Evolutionary conservation across 495 filamentous ascomycete genomes (phyloP).

Genomic region (Penicillium lividum): DNA sequence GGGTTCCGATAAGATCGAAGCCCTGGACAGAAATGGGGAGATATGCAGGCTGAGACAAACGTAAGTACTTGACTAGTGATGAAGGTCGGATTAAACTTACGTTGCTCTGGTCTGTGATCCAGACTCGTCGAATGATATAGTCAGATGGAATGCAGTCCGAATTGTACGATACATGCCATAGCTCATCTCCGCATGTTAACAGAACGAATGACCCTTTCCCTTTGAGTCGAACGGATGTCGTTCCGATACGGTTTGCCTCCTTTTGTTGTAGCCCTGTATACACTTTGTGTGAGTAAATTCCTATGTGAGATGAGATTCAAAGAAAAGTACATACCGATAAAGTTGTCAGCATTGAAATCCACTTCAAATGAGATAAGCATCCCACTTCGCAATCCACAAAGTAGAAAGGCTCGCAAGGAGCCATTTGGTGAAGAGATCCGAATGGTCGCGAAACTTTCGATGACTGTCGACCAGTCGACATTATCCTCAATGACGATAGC

Average conservation of each 20-base stretch:
- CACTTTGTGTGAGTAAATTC: not conserved
- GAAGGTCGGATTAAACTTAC: slow-evolving; percentile 27
- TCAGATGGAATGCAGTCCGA: slow-evolving; percentile 21
- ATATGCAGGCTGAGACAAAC: slow-evolving; percentile 39
- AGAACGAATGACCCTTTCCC: slow-evolving; percentile 30
- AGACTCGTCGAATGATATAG: slow-evolving; percentile 37
- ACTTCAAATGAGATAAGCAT: slow-evolving; percentile 41
- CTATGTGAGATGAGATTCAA: not conserved
- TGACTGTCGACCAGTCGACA: slow-evolving; percentile 32
- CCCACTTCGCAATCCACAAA: slow-evolving; percentile 48
- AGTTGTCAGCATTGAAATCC: slow-evolving; percentile 13
- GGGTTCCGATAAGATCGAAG: slow-evolving; percentile 30
- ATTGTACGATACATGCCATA: slow-evolving; percentile 40
- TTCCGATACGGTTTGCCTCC: slow-evolving; percentile 32
- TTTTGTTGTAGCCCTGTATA: slow-evolving; percentile 33
- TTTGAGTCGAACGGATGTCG: slow-evolving; percentile 41
- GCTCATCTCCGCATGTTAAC: slow-evolving; percentile 41
- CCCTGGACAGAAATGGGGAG: slow-evolving; percentile 37
- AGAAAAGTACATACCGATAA: slow-evolving; percentile 27
- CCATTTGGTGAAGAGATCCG: slow-evolving; percentile 10
- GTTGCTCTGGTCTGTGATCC: slow-evolving; percentile 48
- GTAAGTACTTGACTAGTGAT: not conserved
- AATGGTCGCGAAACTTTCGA: slow-evolving; percentile 40
- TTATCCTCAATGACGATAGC: slow-evolving; percentile 23
- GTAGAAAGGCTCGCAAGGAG: slow-evolving; percentile 24